A percentile compares a stretch with the other conserved stretches of the same genome.
Conservation (phyloP, 768 basidiomycete species). For the Royoungia palumana region DNA sequence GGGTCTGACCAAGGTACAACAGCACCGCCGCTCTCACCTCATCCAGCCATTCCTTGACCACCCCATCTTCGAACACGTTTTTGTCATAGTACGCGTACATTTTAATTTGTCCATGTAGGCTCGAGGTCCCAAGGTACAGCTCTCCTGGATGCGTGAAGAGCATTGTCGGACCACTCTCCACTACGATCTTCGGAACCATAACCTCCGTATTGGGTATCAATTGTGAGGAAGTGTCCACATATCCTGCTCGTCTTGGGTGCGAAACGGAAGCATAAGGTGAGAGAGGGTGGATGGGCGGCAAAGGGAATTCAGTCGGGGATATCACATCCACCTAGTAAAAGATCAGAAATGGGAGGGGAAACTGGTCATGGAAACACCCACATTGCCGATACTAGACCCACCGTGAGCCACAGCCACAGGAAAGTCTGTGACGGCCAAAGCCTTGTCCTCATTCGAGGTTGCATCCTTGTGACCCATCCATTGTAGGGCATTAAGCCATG, state of each 20-base stretch:
- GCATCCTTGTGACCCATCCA: no score
- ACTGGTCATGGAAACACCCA: conserved; percentile 1
- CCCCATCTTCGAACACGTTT: conserved; percentile 42
- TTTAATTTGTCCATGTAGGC: conserved; percentile 25
- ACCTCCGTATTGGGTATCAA: background rate
- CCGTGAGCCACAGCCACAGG: conserved; percentile 11
- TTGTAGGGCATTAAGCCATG: no score
- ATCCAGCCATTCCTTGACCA: conserved; percentile 46
- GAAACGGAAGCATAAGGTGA: conserved; percentile 6
- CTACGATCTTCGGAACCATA: conserved; percentile 5
- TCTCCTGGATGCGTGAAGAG: no score
- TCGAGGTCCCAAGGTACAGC: no score
- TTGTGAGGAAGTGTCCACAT: background rate
- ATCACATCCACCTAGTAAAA: conserved; percentile 27
- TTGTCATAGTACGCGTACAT: conserved; percentile 40
- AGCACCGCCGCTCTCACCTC: conserved; percentile 38
- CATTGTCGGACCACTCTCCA: background rate
- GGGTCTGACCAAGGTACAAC: conserved; percentile 29
- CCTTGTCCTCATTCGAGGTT: background rate
- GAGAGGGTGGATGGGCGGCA: conserved; percentile 14
- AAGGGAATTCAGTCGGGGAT: conserved; percentile 31
- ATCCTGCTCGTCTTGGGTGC: conserved; percentile 13
- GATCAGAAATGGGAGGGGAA: no score
- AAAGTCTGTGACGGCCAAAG: conserved; percentile 5
- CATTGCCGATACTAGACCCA: conserved; percentile 31